Percentiles rank a stretch among this genome's conserved stretches.
Conservation (phyloP, 257 asterid genomes). For the Parsonsia alboflavescens region DNA sequence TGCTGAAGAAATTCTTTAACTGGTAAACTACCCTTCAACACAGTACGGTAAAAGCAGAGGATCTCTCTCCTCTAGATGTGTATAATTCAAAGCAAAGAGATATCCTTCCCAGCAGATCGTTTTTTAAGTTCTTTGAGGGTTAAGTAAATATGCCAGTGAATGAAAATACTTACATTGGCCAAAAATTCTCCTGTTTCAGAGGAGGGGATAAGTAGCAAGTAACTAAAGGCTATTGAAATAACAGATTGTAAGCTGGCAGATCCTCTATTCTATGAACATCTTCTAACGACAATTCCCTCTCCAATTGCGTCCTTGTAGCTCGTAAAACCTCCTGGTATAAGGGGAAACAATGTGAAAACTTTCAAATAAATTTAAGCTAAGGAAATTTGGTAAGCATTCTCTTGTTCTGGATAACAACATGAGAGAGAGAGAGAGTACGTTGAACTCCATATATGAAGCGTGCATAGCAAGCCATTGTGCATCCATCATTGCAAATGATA, state of each 20-base stretch:
- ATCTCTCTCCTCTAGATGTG: no score
- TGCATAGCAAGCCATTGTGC: constrained; percentile 99
- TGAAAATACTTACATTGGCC: constrained; percentile 4
- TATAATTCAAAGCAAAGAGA: no score
- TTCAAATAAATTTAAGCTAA: neutral
- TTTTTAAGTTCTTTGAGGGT: neutral
- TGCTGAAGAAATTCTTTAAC: no score
- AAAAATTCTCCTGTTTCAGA: neutral
- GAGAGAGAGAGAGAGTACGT: constrained; percentile 41
- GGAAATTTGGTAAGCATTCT: neutral
- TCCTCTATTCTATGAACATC: constrained; percentile 73
- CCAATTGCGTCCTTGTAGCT: constrained; percentile 72
- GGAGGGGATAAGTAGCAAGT: neutral
- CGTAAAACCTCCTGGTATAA: constrained; percentile 65
- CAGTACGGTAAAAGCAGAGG: no score
- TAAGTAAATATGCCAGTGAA: neutral
- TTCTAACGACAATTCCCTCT: constrained; percentile 83
- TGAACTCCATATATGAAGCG: constrained; percentile 96
- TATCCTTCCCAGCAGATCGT: neutral
- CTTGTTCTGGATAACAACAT: constrained; percentile 2
- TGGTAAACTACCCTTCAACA: no score
- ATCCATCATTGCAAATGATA: constrained; percentile 87
- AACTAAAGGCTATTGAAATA: constrained; percentile 29
- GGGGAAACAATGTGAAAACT: neutral
- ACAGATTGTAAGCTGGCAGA: constrained; percentile 75